phyloP scores from a whole-genome alignment of 495 filamentous ascomycete genomes.

The Glonium stellatum region DNA sequence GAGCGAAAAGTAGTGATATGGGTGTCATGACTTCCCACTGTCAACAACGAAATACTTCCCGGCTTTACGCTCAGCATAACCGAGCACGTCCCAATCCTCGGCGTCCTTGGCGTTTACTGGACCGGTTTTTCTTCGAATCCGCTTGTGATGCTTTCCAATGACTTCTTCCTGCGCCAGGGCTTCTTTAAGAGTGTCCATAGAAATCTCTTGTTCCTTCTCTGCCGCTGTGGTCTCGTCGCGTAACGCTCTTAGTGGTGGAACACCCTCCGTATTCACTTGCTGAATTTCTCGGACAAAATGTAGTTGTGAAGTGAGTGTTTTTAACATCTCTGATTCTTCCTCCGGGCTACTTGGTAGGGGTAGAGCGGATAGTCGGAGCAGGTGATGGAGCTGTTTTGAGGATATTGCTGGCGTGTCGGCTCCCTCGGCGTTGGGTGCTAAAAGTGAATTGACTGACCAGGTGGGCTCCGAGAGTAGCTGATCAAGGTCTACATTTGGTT shows the following conservation, averaged over 20 bases:
- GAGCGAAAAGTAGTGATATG: background rate
- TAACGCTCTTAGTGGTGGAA: constrained; percentile 68
- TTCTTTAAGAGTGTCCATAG: constrained; percentile 44
- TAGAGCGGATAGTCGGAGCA: constrained; percentile 84
- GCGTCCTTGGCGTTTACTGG: constrained; percentile 29
- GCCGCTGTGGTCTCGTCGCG: constrained; percentile 67
- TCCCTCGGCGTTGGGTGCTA: constrained; percentile 45
- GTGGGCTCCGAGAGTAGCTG: constrained; percentile 61
- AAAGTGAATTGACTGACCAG: constrained; percentile 80
- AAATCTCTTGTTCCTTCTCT: constrained; percentile 48
- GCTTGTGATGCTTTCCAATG: constrained; percentile 45
- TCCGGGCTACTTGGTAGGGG: constrained; percentile 56
- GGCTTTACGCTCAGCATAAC: constrained; percentile 55
- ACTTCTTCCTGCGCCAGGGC: constrained; percentile 49
- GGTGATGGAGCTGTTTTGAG: constrained; percentile 62
- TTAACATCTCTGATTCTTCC: constrained; percentile 58
- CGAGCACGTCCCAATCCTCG: constrained; percentile 64
- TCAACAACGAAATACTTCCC: constrained; percentile 78
- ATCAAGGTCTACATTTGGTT: constrained; percentile 38
- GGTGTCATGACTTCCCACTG: constrained; percentile 39
- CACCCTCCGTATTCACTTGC: constrained; percentile 61
- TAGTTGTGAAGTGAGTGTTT: constrained; percentile 72
- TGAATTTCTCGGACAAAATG: constrained; percentile 84
- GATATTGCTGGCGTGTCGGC: constrained; percentile 39
- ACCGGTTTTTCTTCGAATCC: constrained; percentile 34